Percentiles rank a stretch among this genome's conserved stretches.
These are phyloP conservation scores for Furcasterigmium sp. DNA, from an alignment of 2,329 filamentous ascomycete species.

Conservation along the genomic window DNA sequence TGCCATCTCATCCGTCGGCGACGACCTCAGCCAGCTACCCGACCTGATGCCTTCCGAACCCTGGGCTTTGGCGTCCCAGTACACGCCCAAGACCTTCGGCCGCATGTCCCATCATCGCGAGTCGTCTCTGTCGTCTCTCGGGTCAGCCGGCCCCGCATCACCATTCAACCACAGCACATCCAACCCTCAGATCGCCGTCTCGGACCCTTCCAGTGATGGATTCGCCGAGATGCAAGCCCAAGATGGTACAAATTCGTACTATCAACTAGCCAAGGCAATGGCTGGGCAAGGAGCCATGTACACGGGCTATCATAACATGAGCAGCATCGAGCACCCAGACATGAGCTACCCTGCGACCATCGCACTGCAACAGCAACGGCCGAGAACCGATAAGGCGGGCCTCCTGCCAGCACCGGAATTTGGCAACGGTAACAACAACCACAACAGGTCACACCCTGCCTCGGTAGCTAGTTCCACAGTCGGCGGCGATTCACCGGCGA, in stretches of 20 bases:
- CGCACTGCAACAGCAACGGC: constrained; percentile 27
- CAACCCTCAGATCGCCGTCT: constrained; percentile 53
- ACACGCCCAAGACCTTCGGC: constrained; percentile 28
- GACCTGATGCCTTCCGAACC: constrained; percentile 36
- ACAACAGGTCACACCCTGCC: constrained; percentile 41
- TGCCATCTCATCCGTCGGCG: constrained; percentile 8
- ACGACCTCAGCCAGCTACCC: constrained; percentile 4
- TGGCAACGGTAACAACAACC: constrained; percentile 28
- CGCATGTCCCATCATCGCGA: constrained; percentile 51
- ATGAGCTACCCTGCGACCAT: constrained; percentile 35
- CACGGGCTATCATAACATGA: constrained; percentile 34
- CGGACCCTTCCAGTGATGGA: constrained; percentile 41
- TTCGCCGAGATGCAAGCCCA: constrained; percentile 35
- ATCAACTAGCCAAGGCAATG: constrained; percentile 41
- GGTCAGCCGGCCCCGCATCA: constrained; percentile 55
- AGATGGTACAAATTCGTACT: constrained; percentile 33
- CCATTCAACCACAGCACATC: constrained; percentile 50
- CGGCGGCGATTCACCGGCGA: constrained; percentile 55
- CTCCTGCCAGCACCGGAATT: constrained; percentile 42
- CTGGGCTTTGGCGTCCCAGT: constrained; percentile 31
- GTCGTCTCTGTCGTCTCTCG: constrained; percentile 55
- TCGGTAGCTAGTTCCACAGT: constrained; percentile 54
- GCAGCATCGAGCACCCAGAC: constrained; percentile 26
- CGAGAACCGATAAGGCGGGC: constrained; percentile 30
- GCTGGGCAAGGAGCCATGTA: constrained; percentile 27